Percentiles rank a stretch among this genome's conserved stretches.
Evolutionary conservation across 768 basidiomycete species (phyloP).

Genomic region (Ramaria sp.): DNA sequence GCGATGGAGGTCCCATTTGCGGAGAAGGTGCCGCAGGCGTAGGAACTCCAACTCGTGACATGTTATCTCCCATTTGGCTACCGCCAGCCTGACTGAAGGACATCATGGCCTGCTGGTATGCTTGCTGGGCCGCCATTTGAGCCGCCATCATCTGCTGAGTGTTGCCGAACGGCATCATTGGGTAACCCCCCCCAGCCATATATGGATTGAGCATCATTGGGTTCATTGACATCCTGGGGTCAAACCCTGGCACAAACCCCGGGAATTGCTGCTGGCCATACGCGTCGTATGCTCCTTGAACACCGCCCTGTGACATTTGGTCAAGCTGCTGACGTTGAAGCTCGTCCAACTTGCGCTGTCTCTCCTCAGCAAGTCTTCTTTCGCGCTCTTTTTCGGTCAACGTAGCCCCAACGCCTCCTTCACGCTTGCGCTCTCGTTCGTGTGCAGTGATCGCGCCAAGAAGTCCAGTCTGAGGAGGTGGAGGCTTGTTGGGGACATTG

Average conservation of each 20-base stretch:
- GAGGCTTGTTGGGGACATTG: constrained; percentile 93
- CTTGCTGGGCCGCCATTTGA: constrained; percentile 61
- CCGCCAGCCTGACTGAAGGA: constrained; percentile 59
- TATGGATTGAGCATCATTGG: constrained; percentile 37
- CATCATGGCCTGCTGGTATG: constrained; percentile 87
- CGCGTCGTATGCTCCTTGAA: constrained; percentile 35
- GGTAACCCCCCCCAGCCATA: constrained; percentile 21
- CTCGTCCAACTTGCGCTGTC: constrained; percentile 88
- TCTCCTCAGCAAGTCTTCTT: constrained; percentile 81
- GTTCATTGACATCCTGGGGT: constrained; percentile 39
- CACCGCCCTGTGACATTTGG: constrained; percentile 50
- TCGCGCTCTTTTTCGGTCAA: constrained; percentile 94
- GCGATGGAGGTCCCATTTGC: constrained; percentile 23
- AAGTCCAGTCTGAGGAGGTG: constrained; percentile 88
- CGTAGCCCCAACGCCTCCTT: constrained; percentile 90
- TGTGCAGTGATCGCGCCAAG: constrained; percentile 94
- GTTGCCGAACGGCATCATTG: constrained; percentile 35
- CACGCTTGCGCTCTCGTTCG: constrained; percentile 87
- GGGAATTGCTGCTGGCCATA: constrained; percentile 37
- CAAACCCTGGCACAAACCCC: constrained; percentile 48
- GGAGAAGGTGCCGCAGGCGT: constrained; percentile 13
- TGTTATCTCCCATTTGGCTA: constrained; percentile 56
- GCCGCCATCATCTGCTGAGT: constrained; percentile 83
- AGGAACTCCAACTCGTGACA: constrained; percentile 26
- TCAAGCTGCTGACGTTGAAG: constrained; percentile 83